A percentile compares a stretch with the other conserved stretches of the same genome.
phyloP scores from a whole-genome alignment of 805 yeast species.

The Lachancea kluyveri region DNA sequence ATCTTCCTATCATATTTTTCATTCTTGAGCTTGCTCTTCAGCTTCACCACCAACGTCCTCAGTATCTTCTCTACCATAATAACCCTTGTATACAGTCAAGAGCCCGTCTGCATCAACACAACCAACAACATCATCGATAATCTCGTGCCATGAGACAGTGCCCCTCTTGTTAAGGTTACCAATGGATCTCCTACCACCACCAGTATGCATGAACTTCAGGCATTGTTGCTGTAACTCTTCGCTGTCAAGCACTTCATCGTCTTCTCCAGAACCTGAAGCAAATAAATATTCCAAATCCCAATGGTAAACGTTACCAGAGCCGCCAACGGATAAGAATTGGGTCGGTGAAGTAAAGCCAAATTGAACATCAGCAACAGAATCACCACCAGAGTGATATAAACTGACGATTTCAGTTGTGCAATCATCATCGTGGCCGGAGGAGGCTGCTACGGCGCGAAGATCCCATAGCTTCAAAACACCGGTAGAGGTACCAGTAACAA shows the following conservation, averaged over 20 bases:
- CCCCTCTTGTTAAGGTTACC: slow-evolving; percentile 17
- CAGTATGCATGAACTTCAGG: slow-evolving; percentile 25
- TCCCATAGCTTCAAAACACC: slow-evolving; percentile 32
- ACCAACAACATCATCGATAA: slow-evolving; percentile 22
- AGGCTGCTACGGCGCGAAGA: slow-evolving; percentile 25
- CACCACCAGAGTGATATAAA: slow-evolving; percentile 28
- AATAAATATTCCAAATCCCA: slow-evolving; percentile 34
- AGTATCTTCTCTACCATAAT: slow-evolving; percentile 19
- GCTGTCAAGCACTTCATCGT: slow-evolving; percentile 37
- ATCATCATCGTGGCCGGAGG: slow-evolving; percentile 20
- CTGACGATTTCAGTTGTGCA: slow-evolving; percentile 17
- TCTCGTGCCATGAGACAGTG: slow-evolving; percentile 26
- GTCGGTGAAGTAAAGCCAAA: slow-evolving; percentile 26
- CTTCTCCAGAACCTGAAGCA: slow-evolving; percentile 40
- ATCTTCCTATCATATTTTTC: background rate
- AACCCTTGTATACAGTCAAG: slow-evolving; percentile 25
- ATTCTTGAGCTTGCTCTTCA: slow-evolving; percentile 8
- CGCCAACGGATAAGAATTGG: slow-evolving; percentile 28
- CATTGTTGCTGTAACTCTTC: slow-evolving; percentile 32
- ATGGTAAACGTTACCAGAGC: slow-evolving; percentile 29
- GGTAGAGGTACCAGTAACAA: slow-evolving; percentile 28
- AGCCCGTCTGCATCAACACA: slow-evolving; percentile 25
- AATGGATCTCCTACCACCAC: slow-evolving; percentile 25
- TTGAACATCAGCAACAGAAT: slow-evolving; percentile 28
- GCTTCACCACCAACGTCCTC: slow-evolving; percentile 9